Base-by-base conservation (phyloP, 2,329 filamentous ascomycete genomes). In the Sporothrix dimorphospora region DNA sequence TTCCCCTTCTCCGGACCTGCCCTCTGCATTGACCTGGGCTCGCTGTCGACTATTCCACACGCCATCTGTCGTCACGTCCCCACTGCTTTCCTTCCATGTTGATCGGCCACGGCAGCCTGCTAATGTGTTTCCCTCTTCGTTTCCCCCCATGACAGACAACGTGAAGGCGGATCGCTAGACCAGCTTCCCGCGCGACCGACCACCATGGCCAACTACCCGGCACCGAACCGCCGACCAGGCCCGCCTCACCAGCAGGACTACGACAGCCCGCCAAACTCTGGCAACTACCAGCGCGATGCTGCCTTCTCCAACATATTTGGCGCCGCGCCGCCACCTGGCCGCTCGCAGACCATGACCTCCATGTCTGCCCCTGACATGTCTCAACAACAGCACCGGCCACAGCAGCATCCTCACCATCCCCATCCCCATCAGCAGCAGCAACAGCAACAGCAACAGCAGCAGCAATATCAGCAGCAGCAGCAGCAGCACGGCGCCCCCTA, bases 231-330 rank as follows among this genome's bases (percentile, higher is more conserved):
- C 76, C 79, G 78, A 73, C 78, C 77, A 38, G 63, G 69, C 34
- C 75, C 78, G 40, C 81, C 81, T 49, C 82, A 81, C 76, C 81
- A 81, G 68, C 81, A 82, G 72, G 83, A 85, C 76, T 86, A 88
- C 85, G 85, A 85, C 72, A 79, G 82, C 30, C 47, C 40, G 2
- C 65, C 69, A 4, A 65, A 57, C 4, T 79, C 84, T 71, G 83
- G 85, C 75, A 86, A 86, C 79, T 86, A 85, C 78, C 93, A 96
- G 83, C 92, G 96, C 83, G 94, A 99, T 88, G 93, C 94, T 77
- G 96, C 95, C 76, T 99, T 97, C 82, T 94, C 92, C 76, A 95
- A 95, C 83, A 98, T 98, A 80, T 99, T 98, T 81, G 96, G 95
- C 77, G 90, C 90, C 75, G 88, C 93, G 75, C 94, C 93, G 75